These are phyloP conservation scores for Hypholoma sublateritium DNA, from an alignment of 768 basidiomycete genomes.

Conservation along the genomic window DNA sequence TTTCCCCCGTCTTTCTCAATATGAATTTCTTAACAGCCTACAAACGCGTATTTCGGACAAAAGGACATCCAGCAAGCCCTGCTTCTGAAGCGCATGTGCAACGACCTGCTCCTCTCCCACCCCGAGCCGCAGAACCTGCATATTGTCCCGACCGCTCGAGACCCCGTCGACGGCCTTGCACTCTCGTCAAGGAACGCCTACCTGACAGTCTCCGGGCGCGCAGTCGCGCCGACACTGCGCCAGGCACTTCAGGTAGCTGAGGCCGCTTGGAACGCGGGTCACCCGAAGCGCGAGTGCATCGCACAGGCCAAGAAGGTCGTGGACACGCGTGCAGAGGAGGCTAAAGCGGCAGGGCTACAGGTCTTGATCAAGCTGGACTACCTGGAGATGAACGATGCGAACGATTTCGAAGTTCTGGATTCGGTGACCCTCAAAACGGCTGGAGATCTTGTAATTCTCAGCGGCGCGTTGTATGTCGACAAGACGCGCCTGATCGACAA, in stretches of 20 bases:
- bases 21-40: constrained; percentile 57
- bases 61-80: constrained; percentile 98
- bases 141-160: constrained; percentile 85
- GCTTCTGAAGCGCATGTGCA: constrained; percentile 72
- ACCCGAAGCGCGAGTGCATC: constrained; percentile 51
- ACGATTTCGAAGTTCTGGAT: constrained; percentile 67
- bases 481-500: constrained; percentile 94
- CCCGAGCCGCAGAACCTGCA: constrained; percentile 74
- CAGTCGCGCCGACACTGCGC: constrained; percentile 66
- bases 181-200: constrained; percentile 92
- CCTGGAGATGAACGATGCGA: constrained; percentile 82
- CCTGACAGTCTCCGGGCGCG: constrained; percentile 62
- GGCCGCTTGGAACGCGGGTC: constrained; percentile 50
- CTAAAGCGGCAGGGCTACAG: constrained; percentile 29
- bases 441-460: constrained; percentile 59
- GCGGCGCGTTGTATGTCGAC: constrained; percentile 86
- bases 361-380: constrained; percentile 77
- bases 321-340: constrained; percentile 26
- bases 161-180: constrained; percentile 65
- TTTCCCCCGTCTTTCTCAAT: neutral
- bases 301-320: constrained; percentile 42
- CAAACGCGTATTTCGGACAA: constrained; percentile 93
- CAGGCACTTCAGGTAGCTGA: constrained; percentile 64
- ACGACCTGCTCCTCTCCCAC: constrained; percentile 79
- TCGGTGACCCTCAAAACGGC: constrained; percentile 25